Evolutionary conservation across 2,329 filamentous ascomycete genomes (phyloP).

Genomic region (Ophiostoma sp.): DNA sequence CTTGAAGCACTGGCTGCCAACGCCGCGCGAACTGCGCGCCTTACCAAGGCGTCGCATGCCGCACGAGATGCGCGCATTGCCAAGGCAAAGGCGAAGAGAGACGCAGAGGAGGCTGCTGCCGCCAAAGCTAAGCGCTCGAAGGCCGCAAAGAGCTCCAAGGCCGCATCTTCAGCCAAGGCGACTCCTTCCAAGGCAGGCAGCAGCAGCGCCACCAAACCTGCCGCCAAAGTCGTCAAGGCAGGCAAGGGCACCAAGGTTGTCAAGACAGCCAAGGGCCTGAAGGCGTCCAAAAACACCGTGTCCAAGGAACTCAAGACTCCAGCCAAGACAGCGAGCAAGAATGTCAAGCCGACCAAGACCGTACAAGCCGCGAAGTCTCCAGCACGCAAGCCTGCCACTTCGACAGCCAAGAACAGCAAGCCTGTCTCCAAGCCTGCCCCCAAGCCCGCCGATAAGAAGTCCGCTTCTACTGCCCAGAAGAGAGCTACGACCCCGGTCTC

Average conservation of each 20-base stretch:
- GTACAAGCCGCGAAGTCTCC: background rate
- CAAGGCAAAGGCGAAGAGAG: constrained; percentile 26
- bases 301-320: background rate
- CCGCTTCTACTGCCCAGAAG: background rate
- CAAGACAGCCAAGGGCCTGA: constrained; percentile 32
- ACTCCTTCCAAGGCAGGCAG: background rate
- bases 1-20: constrained; percentile 22
- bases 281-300: constrained; percentile 20
- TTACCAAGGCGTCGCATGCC: constrained; percentile 31
- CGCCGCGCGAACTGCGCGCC: constrained; percentile 20
- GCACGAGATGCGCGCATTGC: constrained; percentile 33
- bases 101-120: constrained; percentile 1
- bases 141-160: constrained; percentile 18
- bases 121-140: constrained; percentile 19
- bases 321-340: background rate
- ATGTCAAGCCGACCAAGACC: background rate
- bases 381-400: background rate
- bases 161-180: background rate
- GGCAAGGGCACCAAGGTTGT: constrained; percentile 37
- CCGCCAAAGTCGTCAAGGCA: constrained; percentile 36
- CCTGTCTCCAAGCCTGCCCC: background rate
- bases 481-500: constrained; percentile 8
- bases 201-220: background rate
- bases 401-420: background rate
- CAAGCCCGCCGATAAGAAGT: background rate